Percentiles rank a stretch among this genome's conserved stretches.
These are phyloP conservation scores for Vaccinium corymbosum DNA, from an alignment of 148 eudicot genomes.

Conservation along the genomic window DNA sequence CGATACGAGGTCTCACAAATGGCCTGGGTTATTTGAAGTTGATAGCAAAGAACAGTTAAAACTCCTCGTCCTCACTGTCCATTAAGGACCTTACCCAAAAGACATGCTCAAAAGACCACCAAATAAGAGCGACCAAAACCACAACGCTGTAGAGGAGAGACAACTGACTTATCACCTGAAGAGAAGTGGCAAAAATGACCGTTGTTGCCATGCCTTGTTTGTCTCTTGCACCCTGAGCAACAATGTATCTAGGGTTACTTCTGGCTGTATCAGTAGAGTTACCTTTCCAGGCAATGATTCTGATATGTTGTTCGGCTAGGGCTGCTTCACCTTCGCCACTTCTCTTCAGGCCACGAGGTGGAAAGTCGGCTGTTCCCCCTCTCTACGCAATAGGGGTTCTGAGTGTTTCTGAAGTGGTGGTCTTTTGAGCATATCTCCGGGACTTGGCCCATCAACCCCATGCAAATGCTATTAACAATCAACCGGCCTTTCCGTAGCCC, in stretches of 20 bases:
- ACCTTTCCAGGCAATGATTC: not conserved
- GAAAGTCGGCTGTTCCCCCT: not conserved
- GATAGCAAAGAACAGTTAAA: not conserved
- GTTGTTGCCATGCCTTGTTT: not conserved
- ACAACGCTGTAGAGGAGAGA: not conserved
- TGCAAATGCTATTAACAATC: not conserved
- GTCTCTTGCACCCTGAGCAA: not conserved
- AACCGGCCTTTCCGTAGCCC: not conserved
- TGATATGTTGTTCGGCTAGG: not conserved
- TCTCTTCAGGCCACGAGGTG: not conserved
- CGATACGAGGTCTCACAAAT: not conserved
- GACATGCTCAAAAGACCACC: not conserved
- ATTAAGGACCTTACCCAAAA: not conserved
- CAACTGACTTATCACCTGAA: not conserved
- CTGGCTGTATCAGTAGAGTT: not conserved
- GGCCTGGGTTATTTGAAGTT: not conserved
- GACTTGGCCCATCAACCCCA: not conserved
- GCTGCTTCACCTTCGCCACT: not conserved
- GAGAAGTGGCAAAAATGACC: not conserved
- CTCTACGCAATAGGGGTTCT: not conserved
- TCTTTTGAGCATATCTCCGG: not conserved
- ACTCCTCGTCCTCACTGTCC: too few relatives aligned
- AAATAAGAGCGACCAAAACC: not conserved
- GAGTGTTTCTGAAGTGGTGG: not conserved
- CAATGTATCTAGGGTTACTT: not conserved